These are phyloP conservation scores for Theileria orientalis DNA, from an alignment of 169 alveolate species.

Conservation along the genomic window DNA sequence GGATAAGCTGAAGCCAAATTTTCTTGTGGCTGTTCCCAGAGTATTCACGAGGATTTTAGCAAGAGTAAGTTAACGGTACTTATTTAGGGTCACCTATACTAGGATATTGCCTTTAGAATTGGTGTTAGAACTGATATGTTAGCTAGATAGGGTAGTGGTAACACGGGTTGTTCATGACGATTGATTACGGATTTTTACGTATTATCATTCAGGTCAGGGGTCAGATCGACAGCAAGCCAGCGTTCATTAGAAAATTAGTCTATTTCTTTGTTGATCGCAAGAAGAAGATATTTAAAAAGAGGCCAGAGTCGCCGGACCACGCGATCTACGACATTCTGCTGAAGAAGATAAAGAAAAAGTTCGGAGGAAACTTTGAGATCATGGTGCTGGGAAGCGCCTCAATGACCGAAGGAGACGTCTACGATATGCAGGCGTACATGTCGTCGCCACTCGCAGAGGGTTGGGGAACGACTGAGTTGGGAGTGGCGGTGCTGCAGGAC, in stretches of 20 bases:
- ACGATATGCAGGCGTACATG: constrained; percentile 67
- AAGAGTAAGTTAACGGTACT: constrained; percentile 5
- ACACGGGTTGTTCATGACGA: too few species aligned
- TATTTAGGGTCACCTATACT: neutral
- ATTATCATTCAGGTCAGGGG: constrained; percentile 11
- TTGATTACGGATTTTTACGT: too few species aligned
- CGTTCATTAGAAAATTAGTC: constrained; percentile 11
- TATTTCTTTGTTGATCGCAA: constrained; percentile 19
- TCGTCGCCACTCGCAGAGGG: constrained; percentile 74
- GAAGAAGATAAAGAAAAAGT: constrained; percentile 63
- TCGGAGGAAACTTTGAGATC: constrained; percentile 71
- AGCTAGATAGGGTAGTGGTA: neutral
- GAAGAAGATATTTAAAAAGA: constrained; percentile 3
- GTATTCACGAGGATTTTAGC: constrained; percentile 74
- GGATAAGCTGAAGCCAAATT: constrained; percentile 64
- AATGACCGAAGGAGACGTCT: constrained; percentile 62
- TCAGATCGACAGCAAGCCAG: constrained; percentile 39
- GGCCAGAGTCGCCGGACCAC: constrained; percentile 29
- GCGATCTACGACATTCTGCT: constrained; percentile 62
- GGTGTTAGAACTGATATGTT: neutral
- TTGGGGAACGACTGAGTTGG: constrained; percentile 80
- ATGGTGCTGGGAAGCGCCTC: constrained; percentile 77
- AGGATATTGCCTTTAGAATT: too few species aligned
- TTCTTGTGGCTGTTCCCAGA: constrained; percentile 74
- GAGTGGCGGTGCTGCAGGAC: constrained; percentile 68